Percentiles rank a stretch among this genome's conserved stretches.
These are phyloP conservation scores for Penicillium psychrofluorescens DNA, from an alignment of 495 filamentous ascomycete genomes.

Conservation along the genomic window DNA sequence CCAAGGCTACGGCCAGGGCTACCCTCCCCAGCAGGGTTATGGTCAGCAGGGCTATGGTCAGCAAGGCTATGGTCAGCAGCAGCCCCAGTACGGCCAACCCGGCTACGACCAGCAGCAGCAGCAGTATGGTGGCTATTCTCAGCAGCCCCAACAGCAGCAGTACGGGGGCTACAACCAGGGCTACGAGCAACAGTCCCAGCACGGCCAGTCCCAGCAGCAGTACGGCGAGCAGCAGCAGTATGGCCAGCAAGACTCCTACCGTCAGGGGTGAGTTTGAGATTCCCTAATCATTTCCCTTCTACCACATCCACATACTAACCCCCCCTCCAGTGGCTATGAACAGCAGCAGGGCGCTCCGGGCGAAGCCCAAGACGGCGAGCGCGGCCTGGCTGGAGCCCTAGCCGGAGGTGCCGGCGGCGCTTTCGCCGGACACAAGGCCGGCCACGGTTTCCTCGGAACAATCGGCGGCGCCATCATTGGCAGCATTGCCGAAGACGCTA, in stretches of 20 bases:
- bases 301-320: constrained; percentile 4
- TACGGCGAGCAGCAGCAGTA: constrained; percentile 22
- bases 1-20: constrained; percentile 25
- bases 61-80: constrained; percentile 14
- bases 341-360: constrained; percentile 27
- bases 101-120: constrained; percentile 13
- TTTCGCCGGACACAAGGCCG: constrained; percentile 42
- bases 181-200: constrained; percentile 17
- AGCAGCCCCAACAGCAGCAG: constrained; percentile 7
- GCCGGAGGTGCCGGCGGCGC: constrained; percentile 40
- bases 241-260: constrained; percentile 6
- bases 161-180: constrained; percentile 10
- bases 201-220: constrained; percentile 7
- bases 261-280: constrained; percentile 13
- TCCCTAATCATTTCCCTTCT: not conserved
- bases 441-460: constrained; percentile 44
- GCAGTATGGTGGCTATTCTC: constrained; percentile 1
- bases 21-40: constrained; percentile 22
- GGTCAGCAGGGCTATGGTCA: constrained; percentile 17
- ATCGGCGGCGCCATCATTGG: constrained; percentile 44
- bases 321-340: constrained; percentile 11
- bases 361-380: constrained; percentile 39
- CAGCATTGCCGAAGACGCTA: constrained; percentile 36
- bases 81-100: not conserved
- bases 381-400: constrained; percentile 39